Base-by-base conservation (phyloP, 2,329 filamentous ascomycete genomes). In the Paecilomyces dactylethromorphus region DNA sequence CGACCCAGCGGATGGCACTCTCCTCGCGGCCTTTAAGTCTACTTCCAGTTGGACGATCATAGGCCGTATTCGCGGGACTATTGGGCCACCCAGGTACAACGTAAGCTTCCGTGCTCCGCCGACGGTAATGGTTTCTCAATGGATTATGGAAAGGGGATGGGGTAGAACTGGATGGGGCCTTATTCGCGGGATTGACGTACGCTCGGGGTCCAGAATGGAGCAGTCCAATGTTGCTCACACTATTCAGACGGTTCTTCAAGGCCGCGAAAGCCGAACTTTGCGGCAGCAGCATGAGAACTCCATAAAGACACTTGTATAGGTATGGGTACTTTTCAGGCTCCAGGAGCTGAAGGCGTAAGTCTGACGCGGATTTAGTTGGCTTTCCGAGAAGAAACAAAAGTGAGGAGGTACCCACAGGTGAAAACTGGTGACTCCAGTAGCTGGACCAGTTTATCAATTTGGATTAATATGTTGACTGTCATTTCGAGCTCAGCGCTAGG, bases 391-490 rank as follows among this genome's bases (percentile, higher is more conserved):
- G 8, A 39, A 15, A 52, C n/a, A 24, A 18, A 11, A 26, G 21
- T 39, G 7, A 3, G 10, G 39, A 15, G 18, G 45, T 49, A 74
- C 87, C 76, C 76, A 95, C 91, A 99, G 53, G 94, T 99, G 70
- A 99, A 99, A 1, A 99, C 94, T 0, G 94, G 94, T 0, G 92
- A 97, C 73, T 99, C 94, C 45, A 99, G 86, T 15, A 99, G 82
- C 73, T 99, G 94, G 12, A 99, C 94, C 15, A 99, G 83, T 74
- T 99, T 99, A 75, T 99, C 94, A 66, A 99, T 97, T 73, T 99
- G 95, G 51, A 99, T 99, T 58, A 99, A 84, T 76, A 97, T 96
- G 67, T 96, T 96, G 66, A 99, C 94, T 0, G 93, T 97, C 91
- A 99, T 97, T 73, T 99, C 94, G 54, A 99, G 81, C 68, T 99